Conservation (phyloP, 2,329 filamentous ascomycete species). For the Drechslerella stenobrocha region DNA sequence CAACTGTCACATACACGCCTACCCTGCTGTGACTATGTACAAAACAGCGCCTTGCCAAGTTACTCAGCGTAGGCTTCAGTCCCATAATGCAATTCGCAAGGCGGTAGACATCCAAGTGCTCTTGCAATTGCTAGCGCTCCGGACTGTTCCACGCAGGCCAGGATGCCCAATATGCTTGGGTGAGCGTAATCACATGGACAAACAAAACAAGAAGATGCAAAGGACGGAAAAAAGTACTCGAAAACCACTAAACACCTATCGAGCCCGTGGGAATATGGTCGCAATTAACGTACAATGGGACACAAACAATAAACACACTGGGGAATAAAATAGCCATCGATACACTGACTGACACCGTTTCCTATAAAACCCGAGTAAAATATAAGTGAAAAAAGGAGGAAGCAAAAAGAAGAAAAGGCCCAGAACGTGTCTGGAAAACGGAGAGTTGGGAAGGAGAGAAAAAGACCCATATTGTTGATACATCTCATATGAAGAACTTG, state of each 20-base stretch:
- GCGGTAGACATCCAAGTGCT: too few species aligned
- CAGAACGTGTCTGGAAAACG: too few species aligned
- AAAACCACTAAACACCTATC: background rate
- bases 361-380: background rate
- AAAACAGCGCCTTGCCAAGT: background rate
- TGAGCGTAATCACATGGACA: background rate
- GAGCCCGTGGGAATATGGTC: slow-evolving; percentile 1
- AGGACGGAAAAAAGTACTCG: background rate
- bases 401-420: too few species aligned
- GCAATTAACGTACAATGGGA: slow-evolving; percentile 2
- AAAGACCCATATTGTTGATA: slow-evolving; percentile 1
- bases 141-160: too few species aligned
- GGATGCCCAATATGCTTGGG: too few species aligned
- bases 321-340: background rate
- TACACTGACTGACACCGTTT: background rate
- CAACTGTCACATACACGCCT: background rate
- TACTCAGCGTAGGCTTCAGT: background rate
- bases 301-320: background rate
- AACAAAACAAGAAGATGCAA: background rate
- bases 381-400: background rate
- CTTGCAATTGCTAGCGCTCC: too few species aligned
- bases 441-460: too few species aligned
- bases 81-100: background rate
- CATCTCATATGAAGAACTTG: background rate
- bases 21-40: too few species aligned